A percentile compares a stretch with the other conserved stretches of the same genome.
Conservation (phyloP, 768 basidiomycete genomes). For the Termitomyces sp. region DNA sequence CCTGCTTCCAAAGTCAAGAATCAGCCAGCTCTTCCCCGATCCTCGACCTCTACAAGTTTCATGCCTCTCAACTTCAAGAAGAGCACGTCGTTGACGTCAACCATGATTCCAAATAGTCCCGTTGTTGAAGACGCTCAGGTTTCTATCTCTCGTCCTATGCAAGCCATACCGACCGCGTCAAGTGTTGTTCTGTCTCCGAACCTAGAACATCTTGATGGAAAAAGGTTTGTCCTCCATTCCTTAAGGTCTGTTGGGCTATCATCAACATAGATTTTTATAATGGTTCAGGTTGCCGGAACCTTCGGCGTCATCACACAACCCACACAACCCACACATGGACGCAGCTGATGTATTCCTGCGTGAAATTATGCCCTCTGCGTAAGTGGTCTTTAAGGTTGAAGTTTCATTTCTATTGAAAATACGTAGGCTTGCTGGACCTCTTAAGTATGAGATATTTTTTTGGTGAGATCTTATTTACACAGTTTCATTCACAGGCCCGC, state of each 20-base stretch:
- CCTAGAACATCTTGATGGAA: neutral
- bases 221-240: neutral
- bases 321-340: neutral
- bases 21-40: neutral
- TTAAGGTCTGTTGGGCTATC: neutral
- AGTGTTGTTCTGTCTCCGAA: neutral
- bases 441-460: conserved; percentile 18
- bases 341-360: conserved; percentile 12
- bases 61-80: conserved; percentile 42
- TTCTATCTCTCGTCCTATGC: neutral
- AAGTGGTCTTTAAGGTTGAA: neutral
- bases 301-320: neutral
- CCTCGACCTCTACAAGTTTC: conserved; percentile 8
- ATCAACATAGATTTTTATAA: neutral
- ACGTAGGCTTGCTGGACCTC: conserved; percentile 28
- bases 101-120: neutral
- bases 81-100: conserved; percentile 13
- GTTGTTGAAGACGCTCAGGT: neutral
- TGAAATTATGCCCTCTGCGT: conserved; percentile 15
- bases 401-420: neutral
- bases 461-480: neutral
- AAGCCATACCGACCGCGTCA: neutral
- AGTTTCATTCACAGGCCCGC: conserved; percentile 14
- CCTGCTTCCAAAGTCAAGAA: conserved; percentile 10
- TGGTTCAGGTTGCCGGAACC: neutral